Base-by-base conservation (phyloP, 148 eudicot genomes). In the Rhododendron ferrugineum region DNA sequence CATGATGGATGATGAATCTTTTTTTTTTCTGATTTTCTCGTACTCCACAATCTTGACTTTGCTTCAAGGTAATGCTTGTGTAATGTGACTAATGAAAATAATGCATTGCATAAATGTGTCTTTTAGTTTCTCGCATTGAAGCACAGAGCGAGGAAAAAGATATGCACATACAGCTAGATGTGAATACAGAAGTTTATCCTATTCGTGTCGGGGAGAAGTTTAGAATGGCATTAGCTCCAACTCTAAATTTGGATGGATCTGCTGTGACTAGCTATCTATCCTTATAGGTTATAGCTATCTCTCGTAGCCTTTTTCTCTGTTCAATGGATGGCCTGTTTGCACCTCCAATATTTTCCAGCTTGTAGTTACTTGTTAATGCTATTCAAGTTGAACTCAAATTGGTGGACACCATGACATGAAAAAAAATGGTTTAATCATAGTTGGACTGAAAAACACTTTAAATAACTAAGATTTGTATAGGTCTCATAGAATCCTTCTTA, bases 111-210 rank as follows among this genome's bases (percentile, higher is more conserved):
- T 26, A 26, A 64, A 62, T 68, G 30, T 30, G 18, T 72, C 20
- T 50, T 54, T 23, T 82, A 96, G 99, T 94, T 81, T 83, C 92
- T 83, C 95, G 97, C 34, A 90, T 96, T 86, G 93, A 93, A 88
- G 99, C 96, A n/a, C 84, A 84, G 82, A 95, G 99, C 86, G 98
- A 96, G 84, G 93, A 91, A 88, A 90, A 90, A 79, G 98, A 93
- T 74, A 93, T 93, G 83, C 88, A 92, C 83, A 90, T 94, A 87
- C 92, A 89, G 87, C 93, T 94, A 26, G 99, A 96, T 91, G 91
- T 96, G 50, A 95, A 96, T 68, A 86, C 88, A 13, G 99, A 96
- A 66, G 90, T 96, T 14, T 95, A 95, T 92, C 99, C 95, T 36
- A 88, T 96, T 89, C 88, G 86, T 50, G 88, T 85, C 23, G 95